These are phyloP conservation scores for Exophiala viscosa DNA, from an alignment of 2,329 filamentous ascomycete species.

Conservation along the genomic window DNA sequence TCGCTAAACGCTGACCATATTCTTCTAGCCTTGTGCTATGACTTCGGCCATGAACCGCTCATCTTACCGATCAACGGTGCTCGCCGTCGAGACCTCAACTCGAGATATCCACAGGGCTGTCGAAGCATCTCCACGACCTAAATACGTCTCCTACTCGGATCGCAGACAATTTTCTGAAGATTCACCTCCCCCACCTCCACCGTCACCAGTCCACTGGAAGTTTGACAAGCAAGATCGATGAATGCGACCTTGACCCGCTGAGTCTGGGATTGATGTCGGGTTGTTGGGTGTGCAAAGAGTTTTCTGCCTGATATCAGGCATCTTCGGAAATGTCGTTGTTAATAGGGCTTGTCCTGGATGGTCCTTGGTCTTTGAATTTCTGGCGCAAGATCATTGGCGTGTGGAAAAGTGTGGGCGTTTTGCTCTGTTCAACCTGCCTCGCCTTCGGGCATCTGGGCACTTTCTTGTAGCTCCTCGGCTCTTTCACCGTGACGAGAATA, in stretches of 20 bases:
- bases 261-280: conserved; percentile 1
- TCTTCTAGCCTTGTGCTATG: too few relatives aligned
- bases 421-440: conserved; percentile 8
- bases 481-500: conserved; percentile 29
- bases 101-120: conserved; percentile 40
- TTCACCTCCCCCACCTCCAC: conserved; percentile 25
- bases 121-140: conserved; percentile 35
- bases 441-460: not conserved
- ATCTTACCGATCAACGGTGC: conserved; percentile 25
- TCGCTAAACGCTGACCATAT: too few relatives aligned
- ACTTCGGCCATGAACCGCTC: conserved; percentile 23
- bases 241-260: not conserved
- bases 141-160: conserved; percentile 31
- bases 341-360: not conserved
- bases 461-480: conserved; percentile 1
- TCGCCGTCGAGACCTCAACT: conserved; percentile 31
- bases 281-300: not conserved
- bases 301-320: not conserved
- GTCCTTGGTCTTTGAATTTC: not conserved
- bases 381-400: not conserved
- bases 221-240: conserved; percentile 19
- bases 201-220: conserved; percentile 26
- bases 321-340: conserved; percentile 17
- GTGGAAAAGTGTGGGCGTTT: conserved; percentile 2
- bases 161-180: conserved; percentile 20